Percentiles rank a stretch among this genome's conserved stretches.
Evolutionary conservation across 1,284 basidiomycete species (phyloP).

Genomic region (Athelia psychrophila): DNA sequence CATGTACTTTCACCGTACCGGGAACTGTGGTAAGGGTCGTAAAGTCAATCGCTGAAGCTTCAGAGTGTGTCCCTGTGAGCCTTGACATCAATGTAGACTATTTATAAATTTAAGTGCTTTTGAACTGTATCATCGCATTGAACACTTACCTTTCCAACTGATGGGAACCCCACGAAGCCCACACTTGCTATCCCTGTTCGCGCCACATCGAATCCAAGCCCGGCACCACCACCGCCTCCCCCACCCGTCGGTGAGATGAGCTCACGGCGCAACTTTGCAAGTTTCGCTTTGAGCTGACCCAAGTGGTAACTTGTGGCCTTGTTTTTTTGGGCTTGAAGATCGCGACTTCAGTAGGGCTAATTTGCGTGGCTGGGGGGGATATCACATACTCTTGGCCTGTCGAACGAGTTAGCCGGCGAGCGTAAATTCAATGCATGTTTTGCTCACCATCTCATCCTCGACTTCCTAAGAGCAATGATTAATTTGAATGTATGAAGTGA

Average conservation of each 20-base stretch:
- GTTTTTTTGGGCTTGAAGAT: conserved; percentile 84
- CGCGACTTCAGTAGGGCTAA: conserved; percentile 4
- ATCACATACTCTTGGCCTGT: conserved; percentile 55
- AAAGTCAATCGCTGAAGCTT: conserved; percentile 98
- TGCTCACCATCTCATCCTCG: conserved; percentile 92
- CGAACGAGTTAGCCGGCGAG: conserved; percentile 9
- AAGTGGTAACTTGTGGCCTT: conserved; percentile 95
- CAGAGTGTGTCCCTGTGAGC: conserved; percentile 95
- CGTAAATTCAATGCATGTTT: conserved; percentile 6
- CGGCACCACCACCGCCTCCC: conserved; percentile 83
- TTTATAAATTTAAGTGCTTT: background rate
- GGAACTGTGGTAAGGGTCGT: conserved; percentile 93
- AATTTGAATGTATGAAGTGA: conserved; percentile 7
- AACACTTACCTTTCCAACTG: conserved; percentile 76
- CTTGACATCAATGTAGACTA: conserved; percentile 98
- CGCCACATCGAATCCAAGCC: conserved; percentile 95
- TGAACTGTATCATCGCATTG: background rate
- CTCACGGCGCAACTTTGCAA: conserved; percentile 95
- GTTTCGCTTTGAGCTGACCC: conserved; percentile 97
- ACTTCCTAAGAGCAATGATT: conserved; percentile 62
- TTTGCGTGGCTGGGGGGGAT: conserved; percentile 2
- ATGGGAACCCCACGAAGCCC: conserved; percentile 91
- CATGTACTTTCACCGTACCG: conserved; percentile 92
- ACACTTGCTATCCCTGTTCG: conserved; percentile 96
- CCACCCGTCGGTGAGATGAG: conserved; percentile 80